phyloP scores from a whole-genome alignment of 345 rosid genomes.

The Heritiera littoralis region DNA sequence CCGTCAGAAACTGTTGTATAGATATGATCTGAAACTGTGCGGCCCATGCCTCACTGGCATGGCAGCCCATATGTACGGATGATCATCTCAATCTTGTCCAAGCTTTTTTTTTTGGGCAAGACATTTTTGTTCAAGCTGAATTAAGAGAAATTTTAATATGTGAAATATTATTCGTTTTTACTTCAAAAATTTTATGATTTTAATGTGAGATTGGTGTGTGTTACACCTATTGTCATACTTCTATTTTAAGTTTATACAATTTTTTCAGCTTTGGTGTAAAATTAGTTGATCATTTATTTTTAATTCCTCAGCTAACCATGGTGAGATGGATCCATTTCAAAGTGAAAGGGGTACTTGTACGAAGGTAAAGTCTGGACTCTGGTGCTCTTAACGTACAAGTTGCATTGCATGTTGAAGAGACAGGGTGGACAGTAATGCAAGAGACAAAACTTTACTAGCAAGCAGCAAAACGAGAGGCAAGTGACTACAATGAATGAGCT shows the following conservation, averaged over 20 bases:
- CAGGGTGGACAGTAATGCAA: background rate
- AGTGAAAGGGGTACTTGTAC: background rate
- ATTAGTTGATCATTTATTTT: too few relatives aligned
- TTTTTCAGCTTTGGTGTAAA: too few relatives aligned
- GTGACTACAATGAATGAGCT: constrained; percentile 22
- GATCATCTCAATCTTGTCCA: background rate
- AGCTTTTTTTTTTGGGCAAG: too few relatives aligned
- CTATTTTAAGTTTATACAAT: background rate
- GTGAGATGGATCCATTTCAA: background rate
- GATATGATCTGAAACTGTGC: background rate
- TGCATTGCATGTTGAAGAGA: constrained; percentile 12
- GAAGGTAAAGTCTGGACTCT: background rate
- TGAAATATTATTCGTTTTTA: too few relatives aligned
- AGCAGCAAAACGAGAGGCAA: constrained; percentile 21
- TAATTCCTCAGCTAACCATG: background rate
- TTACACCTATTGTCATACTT: background rate
- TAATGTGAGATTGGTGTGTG: too few relatives aligned
- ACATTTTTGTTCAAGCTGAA: too few relatives aligned
- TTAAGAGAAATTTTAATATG: too few relatives aligned
- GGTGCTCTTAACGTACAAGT: background rate
- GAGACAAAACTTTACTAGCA: constrained; percentile 16
- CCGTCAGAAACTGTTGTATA: background rate
- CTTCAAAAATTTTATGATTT: too few relatives aligned
- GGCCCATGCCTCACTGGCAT: background rate
- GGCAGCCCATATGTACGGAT: background rate